phyloP scores from a whole-genome alignment of 441 rosid species.

The Lepidium campestre region DNA sequence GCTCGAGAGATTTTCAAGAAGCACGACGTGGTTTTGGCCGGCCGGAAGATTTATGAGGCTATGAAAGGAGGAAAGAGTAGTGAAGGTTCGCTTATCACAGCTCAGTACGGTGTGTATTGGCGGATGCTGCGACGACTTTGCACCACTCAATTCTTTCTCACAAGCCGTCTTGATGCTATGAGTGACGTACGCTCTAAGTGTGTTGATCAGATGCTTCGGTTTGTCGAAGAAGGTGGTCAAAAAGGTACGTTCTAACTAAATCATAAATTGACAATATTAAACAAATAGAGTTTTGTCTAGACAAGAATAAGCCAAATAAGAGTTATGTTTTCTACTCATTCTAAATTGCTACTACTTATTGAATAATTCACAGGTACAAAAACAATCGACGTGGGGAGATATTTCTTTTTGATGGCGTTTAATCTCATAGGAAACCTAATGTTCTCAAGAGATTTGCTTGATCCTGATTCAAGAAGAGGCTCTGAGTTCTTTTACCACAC shows the following conservation, averaged over 20 bases:
- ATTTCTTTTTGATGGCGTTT: conserved; percentile 68
- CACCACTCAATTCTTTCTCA: conserved; percentile 54
- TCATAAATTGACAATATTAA: background rate
- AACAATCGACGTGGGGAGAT: conserved; percentile 49
- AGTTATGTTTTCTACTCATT: no score
- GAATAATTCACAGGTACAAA: conserved; percentile 19
- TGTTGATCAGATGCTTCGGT: conserved; percentile 49
- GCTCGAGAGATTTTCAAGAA: conserved; percentile 75
- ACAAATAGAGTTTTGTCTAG: no score
- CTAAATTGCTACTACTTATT: background rate
- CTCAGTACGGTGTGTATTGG: conserved; percentile 78
- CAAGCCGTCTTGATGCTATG: conserved; percentile 52
- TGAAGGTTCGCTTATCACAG: conserved; percentile 59
- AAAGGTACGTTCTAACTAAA: conserved; percentile 16
- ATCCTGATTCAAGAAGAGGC: conserved; percentile 53
- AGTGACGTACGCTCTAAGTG: conserved; percentile 38
- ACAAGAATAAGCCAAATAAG: no score
- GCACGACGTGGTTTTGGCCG: conserved; percentile 56
- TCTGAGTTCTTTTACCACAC: conserved; percentile 55
- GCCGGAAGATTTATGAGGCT: conserved; percentile 66
- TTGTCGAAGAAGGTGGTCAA: conserved; percentile 40
- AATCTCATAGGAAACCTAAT: conserved; percentile 69
- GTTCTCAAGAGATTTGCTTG: conserved; percentile 67
- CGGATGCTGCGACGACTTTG: conserved; percentile 55
- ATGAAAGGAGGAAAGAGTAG: conserved; percentile 54